Percentiles rank a stretch among this genome's conserved stretches.
Conservation (phyloP, 805 yeast genomes). For the Middelhovenomyces tepae region DNA sequence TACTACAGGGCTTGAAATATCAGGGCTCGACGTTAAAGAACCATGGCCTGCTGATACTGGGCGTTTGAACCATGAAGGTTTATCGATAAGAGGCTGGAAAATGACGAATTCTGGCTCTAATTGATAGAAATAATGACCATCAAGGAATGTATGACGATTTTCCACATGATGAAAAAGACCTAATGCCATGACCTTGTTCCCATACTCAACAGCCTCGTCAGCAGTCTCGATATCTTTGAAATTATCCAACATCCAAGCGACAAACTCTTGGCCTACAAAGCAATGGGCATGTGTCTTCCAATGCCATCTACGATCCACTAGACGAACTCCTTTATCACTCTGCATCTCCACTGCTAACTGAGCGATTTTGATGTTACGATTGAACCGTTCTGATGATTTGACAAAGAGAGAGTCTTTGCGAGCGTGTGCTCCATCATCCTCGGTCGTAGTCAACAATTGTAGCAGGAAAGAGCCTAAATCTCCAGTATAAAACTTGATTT, state of each 20-base stretch:
- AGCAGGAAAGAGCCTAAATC: constrained; percentile 58
- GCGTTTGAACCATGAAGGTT: constrained; percentile 2
- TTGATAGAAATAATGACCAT: constrained; percentile 88
- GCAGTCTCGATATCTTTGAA: constrained; percentile 72
- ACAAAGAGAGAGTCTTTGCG: constrained; percentile 31
- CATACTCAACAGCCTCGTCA: constrained; percentile 77
- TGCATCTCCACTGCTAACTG: constrained; percentile 61
- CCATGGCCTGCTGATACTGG: constrained; percentile 1
- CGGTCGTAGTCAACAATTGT: constrained; percentile 29
- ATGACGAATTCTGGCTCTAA: constrained; percentile 46
- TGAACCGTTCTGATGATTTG: constrained; percentile 30
- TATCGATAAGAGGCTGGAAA: not conserved
- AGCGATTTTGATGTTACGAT: constrained; percentile 40
- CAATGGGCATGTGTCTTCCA: constrained; percentile 68
- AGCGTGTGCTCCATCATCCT: constrained; percentile 13
- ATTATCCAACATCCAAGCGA: constrained; percentile 72
- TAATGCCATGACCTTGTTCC: constrained; percentile 64
- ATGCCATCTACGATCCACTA: constrained; percentile 87
- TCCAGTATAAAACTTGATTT: constrained; percentile 81
- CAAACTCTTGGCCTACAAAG: constrained; percentile 79
- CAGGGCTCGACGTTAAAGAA: not conserved
- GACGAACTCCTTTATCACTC: constrained; percentile 45
- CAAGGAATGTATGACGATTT: constrained; percentile 71
- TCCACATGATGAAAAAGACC: constrained; percentile 78
- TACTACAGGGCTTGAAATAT: not conserved